These are phyloP conservation scores for Ophiocordyceps camponoti-floridani DNA, from an alignment of 2,329 filamentous ascomycete species.

Conservation along the genomic window DNA sequence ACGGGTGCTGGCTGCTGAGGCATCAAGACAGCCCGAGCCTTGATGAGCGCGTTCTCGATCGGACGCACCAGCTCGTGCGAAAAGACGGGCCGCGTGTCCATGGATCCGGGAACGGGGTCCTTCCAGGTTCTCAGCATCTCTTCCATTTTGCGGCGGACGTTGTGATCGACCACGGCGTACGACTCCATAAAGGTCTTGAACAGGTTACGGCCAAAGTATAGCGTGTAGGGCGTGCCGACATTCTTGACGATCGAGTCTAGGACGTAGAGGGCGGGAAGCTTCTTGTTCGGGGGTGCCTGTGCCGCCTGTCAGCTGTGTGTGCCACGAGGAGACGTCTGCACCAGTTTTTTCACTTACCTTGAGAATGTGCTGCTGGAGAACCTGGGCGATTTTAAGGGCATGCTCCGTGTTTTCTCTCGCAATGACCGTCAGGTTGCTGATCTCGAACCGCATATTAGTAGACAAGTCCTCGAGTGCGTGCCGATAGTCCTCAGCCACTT, in stretches of 20 bases:
- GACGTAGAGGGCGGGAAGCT: conserved; percentile 89
- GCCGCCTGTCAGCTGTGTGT: background rate
- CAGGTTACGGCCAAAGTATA: conserved; percentile 82
- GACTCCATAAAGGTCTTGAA: conserved; percentile 95
- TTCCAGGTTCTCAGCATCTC: conserved; percentile 98
- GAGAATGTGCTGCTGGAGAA: conserved; percentile 82
- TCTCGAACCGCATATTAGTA: conserved; percentile 83
- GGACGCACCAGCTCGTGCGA: conserved; percentile 69
- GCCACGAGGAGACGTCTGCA: background rate
- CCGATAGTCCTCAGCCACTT: conserved; percentile 89
- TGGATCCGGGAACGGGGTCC: conserved; percentile 81
- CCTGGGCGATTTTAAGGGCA: conserved; percentile 80
- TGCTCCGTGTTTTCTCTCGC: conserved; percentile 95
- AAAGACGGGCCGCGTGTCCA: conserved; percentile 87
- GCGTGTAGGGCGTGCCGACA: conserved; percentile 89
- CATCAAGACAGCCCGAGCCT: conserved; percentile 46
- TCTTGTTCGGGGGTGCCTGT: conserved; percentile 73
- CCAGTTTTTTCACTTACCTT: conserved; percentile 52
- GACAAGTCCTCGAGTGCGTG: conserved; percentile 84
- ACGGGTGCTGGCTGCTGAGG: conserved; percentile 28
- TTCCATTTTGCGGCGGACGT: conserved; percentile 79
- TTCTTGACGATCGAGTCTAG: conserved; percentile 98
- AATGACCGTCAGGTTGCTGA: conserved; percentile 93
- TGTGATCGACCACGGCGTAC: conserved; percentile 72
- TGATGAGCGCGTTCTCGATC: conserved; percentile 88